Evolutionary conservation across 176 grass and related monocot genomes (phyloP).

Genomic region (Paspalum vaginatum): DNA sequence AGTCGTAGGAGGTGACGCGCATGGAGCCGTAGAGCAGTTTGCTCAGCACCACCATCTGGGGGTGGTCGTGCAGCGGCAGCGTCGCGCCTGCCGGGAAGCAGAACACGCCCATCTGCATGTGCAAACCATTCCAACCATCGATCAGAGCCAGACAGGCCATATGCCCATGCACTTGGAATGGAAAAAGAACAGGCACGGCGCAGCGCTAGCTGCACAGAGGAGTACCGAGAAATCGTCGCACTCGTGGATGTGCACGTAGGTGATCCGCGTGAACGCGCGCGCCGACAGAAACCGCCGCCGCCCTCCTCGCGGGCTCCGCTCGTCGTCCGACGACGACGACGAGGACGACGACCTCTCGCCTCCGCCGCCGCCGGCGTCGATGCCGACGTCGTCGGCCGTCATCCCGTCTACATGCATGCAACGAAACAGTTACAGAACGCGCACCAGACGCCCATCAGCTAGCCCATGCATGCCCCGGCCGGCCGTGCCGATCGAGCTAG

Average conservation of each 20-base stretch:
- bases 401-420: constrained; percentile 42
- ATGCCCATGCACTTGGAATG: not conserved
- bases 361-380: not conserved
- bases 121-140: not conserved
- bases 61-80: constrained; percentile 86
- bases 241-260: constrained; percentile 63
- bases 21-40: constrained; percentile 56
- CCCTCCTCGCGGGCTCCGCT: constrained; percentile 19
- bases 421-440: no score
- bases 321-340: not conserved
- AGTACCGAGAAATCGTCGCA: constrained; percentile 61
- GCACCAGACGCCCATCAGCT: no score
- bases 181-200: no score
- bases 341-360: constrained; percentile 31
- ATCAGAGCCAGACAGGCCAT: not conserved
- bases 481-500: no score
- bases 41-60: constrained; percentile 66
- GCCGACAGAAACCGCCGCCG: constrained; percentile 38
- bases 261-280: constrained; percentile 43
- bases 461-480: no score
- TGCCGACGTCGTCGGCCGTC: constrained; percentile 17
- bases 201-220: no score
- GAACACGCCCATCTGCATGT: constrained; percentile 77
- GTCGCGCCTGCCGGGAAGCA: constrained; percentile 79
- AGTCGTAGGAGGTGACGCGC: constrained; percentile 53